phyloP scores from a whole-genome alignment of 2,329 filamentous ascomycete genomes.

The Cladosporium sp. region DNA sequence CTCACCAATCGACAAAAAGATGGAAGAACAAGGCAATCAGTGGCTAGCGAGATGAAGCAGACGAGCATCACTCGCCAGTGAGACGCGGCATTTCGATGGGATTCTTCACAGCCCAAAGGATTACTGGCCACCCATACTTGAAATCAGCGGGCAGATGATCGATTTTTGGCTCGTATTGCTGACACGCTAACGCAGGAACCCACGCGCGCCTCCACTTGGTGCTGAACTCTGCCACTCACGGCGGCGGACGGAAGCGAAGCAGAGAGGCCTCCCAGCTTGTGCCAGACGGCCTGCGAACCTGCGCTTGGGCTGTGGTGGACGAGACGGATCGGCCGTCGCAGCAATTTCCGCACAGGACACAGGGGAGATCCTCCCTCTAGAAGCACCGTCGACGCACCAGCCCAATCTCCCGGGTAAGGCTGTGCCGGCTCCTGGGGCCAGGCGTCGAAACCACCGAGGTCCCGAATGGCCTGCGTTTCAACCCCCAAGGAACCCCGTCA shows the following conservation, averaged over 20 bases:
- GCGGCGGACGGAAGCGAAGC: not conserved
- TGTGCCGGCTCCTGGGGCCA: not conserved
- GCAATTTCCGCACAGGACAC: not conserved
- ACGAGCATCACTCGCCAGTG: not conserved
- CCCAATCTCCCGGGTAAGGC: constrained; percentile 6
- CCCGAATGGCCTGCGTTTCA: not conserved
- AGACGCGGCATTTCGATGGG: not conserved
- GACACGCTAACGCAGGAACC: not conserved
- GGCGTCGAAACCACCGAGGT: not conserved
- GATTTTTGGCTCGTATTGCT: not conserved
- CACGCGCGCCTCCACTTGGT: not conserved
- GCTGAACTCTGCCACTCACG: not conserved
- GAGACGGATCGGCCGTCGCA: too few relatives aligned
- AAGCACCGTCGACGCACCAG: not conserved
- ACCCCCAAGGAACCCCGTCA: not conserved
- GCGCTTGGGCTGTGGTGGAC: not conserved
- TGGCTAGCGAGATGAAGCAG: not conserved
- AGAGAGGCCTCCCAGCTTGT: not conserved
- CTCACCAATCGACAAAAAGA: not conserved
- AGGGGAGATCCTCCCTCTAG: not conserved
- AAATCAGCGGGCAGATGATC: not conserved
- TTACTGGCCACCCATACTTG: not conserved
- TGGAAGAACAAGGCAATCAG: not conserved
- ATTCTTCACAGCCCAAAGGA: not conserved
- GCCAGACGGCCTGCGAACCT: not conserved